These are phyloP conservation scores for Cucurbita moschata DNA, from an alignment of 306 rosid genomes.

Conservation along the genomic window DNA sequence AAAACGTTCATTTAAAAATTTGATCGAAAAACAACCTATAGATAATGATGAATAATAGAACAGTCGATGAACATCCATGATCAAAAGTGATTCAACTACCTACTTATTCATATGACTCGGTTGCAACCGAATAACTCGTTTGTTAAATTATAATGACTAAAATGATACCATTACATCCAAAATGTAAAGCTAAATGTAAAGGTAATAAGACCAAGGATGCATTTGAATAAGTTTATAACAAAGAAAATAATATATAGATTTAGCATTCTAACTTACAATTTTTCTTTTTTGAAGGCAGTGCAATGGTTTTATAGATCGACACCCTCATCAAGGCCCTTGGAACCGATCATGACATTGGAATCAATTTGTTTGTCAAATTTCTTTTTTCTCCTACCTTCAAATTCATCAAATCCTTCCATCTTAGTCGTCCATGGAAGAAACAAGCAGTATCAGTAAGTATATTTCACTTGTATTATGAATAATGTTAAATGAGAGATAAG, in stretches of 20 bases:
- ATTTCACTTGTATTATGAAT: not conserved
- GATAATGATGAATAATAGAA: not conserved
- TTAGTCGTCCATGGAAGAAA: conserved; percentile 21
- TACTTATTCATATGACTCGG: not conserved
- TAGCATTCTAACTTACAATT: not conserved
- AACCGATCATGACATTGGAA: conserved; percentile 80
- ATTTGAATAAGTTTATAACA: not conserved
- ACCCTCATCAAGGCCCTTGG: conserved; percentile 91
- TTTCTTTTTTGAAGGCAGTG: not conserved
- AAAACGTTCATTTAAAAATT: not conserved
- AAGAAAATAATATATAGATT: not conserved
- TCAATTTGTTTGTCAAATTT: conserved; percentile 91
- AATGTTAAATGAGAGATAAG: not conserved
- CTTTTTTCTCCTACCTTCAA: conserved; percentile 79
- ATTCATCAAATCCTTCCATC: conserved; percentile 95
- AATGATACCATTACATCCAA: not conserved
- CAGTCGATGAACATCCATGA: not conserved
- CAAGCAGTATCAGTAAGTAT: not conserved
- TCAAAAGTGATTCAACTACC: not conserved
- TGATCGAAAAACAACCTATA: not conserved
- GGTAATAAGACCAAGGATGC: not conserved
- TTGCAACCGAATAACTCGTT: not conserved
- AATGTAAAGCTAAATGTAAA: not conserved
- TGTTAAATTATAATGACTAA: not conserved
- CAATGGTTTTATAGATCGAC: conserved; percentile 47